Base-by-base conservation (phyloP, 1,284 basidiomycete species). In the Agaricales sp. region DNA sequence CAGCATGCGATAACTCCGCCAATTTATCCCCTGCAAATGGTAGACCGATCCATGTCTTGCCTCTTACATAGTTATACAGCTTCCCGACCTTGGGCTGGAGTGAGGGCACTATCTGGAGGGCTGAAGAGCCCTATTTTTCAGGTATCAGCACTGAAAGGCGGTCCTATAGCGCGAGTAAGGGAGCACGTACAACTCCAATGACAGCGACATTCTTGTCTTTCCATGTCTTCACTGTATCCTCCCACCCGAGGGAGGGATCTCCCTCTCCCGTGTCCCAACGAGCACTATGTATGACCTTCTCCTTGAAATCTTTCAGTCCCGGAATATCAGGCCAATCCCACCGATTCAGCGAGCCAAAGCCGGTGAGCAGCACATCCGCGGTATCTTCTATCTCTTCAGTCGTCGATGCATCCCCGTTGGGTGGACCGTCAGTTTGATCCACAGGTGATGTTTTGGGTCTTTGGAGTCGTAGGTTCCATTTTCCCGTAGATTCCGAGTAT, bases 101-200 rank as follows among this genome's bases (percentile, higher is more conserved):
- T 1, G 77, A 69, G 0, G 80, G 69, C 0, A 82, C 74, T 12
- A 82, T 72, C 56, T 84, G 82, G 20, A 83, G 70, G 1, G 75
- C 78, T n/a, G 77, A 78, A 1, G 79, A 80, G 1, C 81, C 80
- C 78, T 80, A 48, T 6, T n/a, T n/a, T n/a, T n/a, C n/a, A n/a
- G n/a, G n/a, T n/a, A n/a, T n/a, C n/a, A n/a, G n/a, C n/a, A n/a
- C n/a, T n/a, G n/a, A n/a, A n/a, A n/a, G n/a, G n/a, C n/a, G n/a
- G n/a, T n/a, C n/a, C n/a, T n/a, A 49, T 8, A 3, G 6, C n/a
- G n/a, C n/a, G n/a, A n/a, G n/a, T n/a, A n/a, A 19, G 35, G 20
- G 6, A 45, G n/a, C 18, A 60, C 73, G 54, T 57, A 78, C 78
- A n/a, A 77, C 70, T 13, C 80, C 80, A 50, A 83, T 76, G 3